A percentile compares a stretch with the other conserved stretches of the same genome.
These are phyloP conservation scores for Debaryomyces castellii DNA, from an alignment of 805 yeast genomes.

Conservation along the genomic window DNA sequence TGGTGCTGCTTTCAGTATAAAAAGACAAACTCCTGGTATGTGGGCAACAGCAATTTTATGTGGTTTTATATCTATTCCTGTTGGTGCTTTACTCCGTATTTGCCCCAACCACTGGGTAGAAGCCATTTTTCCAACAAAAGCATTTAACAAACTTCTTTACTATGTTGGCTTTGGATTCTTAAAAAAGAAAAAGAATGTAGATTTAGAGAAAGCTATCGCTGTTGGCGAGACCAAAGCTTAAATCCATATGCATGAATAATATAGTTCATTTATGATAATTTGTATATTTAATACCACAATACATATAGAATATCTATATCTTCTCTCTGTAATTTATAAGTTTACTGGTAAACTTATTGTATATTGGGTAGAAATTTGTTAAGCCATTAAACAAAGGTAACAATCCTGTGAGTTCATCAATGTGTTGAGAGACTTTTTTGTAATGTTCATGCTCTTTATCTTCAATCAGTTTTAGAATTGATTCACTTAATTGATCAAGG, in stretches of 20 bases:
- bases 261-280: background rate
- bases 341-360: conserved; percentile 44
- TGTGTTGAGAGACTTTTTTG: conserved; percentile 37
- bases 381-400: conserved; percentile 55
- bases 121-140: conserved; percentile 61
- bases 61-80: conserved; percentile 80
- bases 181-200: conserved; percentile 20
- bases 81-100: conserved; percentile 72
- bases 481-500: conserved; percentile 43
- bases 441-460: conserved; percentile 17
- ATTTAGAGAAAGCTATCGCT: conserved; percentile 3
- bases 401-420: conserved; percentile 48
- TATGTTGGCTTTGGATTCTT: conserved; percentile 37
- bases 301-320: conserved; percentile 1
- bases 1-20: conserved; percentile 89
- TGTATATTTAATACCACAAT: too few species aligned
- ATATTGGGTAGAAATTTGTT: conserved; percentile 48
- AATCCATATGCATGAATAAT: background rate
- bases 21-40: conserved; percentile 75
- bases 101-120: conserved; percentile 80
- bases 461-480: conserved; percentile 25
- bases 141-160: conserved; percentile 40
- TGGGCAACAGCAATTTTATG: conserved; percentile 88
- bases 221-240: background rate
- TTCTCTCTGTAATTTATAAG: conserved; percentile 24